Evolutionary conservation across 495 filamentous ascomycete species (phyloP).

Genomic region (Viridothelium virens): DNA sequence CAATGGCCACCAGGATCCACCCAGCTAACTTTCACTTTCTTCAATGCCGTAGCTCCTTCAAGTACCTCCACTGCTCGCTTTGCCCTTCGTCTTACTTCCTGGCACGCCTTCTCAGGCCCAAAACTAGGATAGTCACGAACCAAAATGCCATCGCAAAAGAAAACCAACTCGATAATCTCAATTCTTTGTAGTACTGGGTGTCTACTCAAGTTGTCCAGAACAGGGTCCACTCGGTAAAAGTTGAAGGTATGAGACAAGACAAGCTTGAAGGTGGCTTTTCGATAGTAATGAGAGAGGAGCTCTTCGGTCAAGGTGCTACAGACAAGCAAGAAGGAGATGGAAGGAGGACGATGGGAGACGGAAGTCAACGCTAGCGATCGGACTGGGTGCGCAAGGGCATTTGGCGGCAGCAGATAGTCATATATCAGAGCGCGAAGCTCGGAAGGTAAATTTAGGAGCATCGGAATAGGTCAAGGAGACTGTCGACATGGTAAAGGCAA

Average conservation of each 20-base stretch:
- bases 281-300: conserved; percentile 21
- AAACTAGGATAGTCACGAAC: conserved; percentile 23
- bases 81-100: conserved; percentile 13
- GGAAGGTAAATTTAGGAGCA: conserved; percentile 20
- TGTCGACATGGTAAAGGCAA: neutral
- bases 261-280: conserved; percentile 22
- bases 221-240: conserved; percentile 25
- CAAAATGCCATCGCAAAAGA: conserved; percentile 26
- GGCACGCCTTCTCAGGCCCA: conserved; percentile 18
- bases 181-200: conserved; percentile 13
- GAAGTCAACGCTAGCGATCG: conserved; percentile 23
- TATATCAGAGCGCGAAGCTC: conserved; percentile 27
- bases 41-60: conserved; percentile 11
- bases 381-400: conserved; percentile 19
- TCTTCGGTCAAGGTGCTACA: conserved; percentile 20
- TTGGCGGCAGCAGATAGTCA: conserved; percentile 15
- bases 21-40: conserved; percentile 21
- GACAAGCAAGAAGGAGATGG: conserved; percentile 16
- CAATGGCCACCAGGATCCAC: conserved; percentile 20
- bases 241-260: conserved; percentile 27
- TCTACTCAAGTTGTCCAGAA: conserved; percentile 15
- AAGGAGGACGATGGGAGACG: conserved; percentile 21
- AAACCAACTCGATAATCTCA: conserved; percentile 25
- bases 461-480: neutral
- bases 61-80: conserved; percentile 21